Evolutionary conservation across 2,329 filamentous ascomycete species (phyloP).

Genomic region (Fusarium aywerte): DNA sequence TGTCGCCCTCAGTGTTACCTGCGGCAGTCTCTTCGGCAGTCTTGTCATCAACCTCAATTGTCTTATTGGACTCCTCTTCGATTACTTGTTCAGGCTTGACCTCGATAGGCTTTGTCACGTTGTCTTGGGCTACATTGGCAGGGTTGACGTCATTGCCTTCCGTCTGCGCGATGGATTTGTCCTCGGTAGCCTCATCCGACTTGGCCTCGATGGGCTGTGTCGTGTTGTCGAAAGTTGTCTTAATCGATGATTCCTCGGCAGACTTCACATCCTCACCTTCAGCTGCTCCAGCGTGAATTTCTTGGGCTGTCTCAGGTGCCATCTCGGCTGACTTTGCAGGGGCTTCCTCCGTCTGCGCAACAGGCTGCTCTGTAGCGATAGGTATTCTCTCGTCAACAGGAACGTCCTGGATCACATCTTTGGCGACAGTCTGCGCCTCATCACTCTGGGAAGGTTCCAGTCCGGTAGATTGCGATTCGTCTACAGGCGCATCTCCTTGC

Average conservation of each 20-base stretch:
- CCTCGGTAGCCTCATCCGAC: background rate
- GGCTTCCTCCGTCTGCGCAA: background rate
- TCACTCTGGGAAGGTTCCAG: conserved; percentile 42
- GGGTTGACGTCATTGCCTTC: conserved; percentile 1
- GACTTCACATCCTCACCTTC: conserved; percentile 3
- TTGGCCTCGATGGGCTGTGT: conserved; percentile 6
- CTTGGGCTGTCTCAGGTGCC: background rate
- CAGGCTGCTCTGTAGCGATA: conserved; percentile 1
- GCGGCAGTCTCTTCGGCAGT: background rate
- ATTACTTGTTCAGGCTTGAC: background rate
- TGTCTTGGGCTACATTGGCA: background rate
- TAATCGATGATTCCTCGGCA: background rate
- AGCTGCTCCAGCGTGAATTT: background rate
- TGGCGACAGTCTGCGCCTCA: conserved; percentile 9
- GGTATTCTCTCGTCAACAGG: background rate
- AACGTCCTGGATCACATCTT: conserved; percentile 1
- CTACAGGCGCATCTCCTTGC: conserved; percentile 44
- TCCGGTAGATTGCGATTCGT: conserved; percentile 43
- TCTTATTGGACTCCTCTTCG: conserved; percentile 3
- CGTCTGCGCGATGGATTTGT: background rate
- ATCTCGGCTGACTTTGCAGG: background rate
- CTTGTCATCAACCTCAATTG: background rate
- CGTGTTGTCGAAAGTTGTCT: background rate
- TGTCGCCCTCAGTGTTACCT: conserved; percentile 22
- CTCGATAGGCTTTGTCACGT: background rate